Evolutionary conservation across 129 eudicot genomes (phyloP).

Genomic region (Flaveria robusta): DNA sequence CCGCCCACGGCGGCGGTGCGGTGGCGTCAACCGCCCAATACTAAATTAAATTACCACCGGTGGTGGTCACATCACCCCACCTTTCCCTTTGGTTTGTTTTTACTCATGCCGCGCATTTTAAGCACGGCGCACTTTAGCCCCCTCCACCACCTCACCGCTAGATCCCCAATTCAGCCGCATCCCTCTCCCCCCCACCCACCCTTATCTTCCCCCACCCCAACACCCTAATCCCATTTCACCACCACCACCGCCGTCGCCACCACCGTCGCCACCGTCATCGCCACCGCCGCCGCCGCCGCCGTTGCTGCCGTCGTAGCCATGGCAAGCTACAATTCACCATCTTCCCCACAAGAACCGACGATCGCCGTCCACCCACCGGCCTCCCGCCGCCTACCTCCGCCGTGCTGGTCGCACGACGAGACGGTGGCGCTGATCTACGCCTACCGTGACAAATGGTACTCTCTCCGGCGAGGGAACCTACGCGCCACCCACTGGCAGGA

Average conservation of each 20-base stretch:
- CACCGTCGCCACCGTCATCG: not conserved
- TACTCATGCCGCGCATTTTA: constrained; percentile 25
- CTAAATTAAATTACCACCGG: constrained; percentile 12
- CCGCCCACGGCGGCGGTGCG: constrained; percentile 40
- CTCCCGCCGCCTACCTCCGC: constrained; percentile 79
- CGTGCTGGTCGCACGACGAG: constrained; percentile 92
- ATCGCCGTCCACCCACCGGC: constrained; percentile 23
- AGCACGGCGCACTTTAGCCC: constrained; percentile 27
- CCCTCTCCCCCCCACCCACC: constrained; percentile 15
- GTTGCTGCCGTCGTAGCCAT: too few species aligned
- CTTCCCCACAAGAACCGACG: not conserved
- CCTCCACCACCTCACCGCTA: constrained; percentile 39
- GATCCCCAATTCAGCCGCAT: constrained; percentile 35
- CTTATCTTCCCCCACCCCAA: constrained; percentile 22
- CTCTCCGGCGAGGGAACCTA: constrained; percentile 82
- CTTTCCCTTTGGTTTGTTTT: constrained; percentile 3
- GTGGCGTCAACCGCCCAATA: constrained; percentile 34
- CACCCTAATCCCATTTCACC: constrained; percentile 32
- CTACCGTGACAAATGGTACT: constrained; percentile 91
- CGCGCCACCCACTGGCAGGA: constrained; percentile 90
- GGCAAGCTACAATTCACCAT: not conserved
- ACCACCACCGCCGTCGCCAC: constrained; percentile 23
- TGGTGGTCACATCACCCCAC: constrained; percentile 28
- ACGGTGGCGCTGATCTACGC: constrained; percentile 70
- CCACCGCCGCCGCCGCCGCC: too few species aligned